A percentile compares a stretch with the other conserved stretches of the same genome.
These are phyloP conservation scores for Nissolia schottii DNA, from an alignment of 306 rosid species.

Conservation along the genomic window DNA sequence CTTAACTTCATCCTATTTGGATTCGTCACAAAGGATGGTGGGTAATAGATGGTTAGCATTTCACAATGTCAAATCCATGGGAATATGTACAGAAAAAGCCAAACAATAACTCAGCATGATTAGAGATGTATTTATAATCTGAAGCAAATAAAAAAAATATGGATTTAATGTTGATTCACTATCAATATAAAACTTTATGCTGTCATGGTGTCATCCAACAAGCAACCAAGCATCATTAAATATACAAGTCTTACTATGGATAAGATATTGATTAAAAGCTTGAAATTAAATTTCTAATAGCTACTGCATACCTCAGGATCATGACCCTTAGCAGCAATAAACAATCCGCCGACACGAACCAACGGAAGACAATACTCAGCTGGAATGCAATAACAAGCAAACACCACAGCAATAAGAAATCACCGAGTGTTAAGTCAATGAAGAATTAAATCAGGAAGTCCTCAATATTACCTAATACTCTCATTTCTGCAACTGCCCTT, in stretches of 20 bases:
- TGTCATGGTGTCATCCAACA: neutral
- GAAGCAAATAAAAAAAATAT: neutral
- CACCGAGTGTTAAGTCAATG: neutral
- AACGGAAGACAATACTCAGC: conserved; percentile 93
- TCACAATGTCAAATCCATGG: neutral
- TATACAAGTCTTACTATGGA: neutral
- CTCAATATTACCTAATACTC: conserved; percentile 57
- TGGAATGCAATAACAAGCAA: conserved; percentile 37
- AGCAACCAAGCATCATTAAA: neutral
- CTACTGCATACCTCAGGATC: conserved; percentile 61
- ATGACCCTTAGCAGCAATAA: conserved; percentile 86
- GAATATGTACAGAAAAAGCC: neutral
- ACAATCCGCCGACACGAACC: conserved; percentile 85
- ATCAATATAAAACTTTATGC: neutral
- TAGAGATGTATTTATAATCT: neutral
- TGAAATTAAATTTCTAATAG: neutral
- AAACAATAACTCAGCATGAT: neutral
- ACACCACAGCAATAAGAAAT: conserved; percentile 4
- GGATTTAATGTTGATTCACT: neutral
- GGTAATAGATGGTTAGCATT: neutral
- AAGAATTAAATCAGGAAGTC: neutral
- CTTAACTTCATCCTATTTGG: conserved; percentile 63
- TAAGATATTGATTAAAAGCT: neutral
- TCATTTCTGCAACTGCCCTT: conserved; percentile 94
- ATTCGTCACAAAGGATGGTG: conserved; percentile 7